Evolutionary conservation across 768 basidiomycete species (phyloP).

Genomic region (Termitomyces sp.): DNA sequence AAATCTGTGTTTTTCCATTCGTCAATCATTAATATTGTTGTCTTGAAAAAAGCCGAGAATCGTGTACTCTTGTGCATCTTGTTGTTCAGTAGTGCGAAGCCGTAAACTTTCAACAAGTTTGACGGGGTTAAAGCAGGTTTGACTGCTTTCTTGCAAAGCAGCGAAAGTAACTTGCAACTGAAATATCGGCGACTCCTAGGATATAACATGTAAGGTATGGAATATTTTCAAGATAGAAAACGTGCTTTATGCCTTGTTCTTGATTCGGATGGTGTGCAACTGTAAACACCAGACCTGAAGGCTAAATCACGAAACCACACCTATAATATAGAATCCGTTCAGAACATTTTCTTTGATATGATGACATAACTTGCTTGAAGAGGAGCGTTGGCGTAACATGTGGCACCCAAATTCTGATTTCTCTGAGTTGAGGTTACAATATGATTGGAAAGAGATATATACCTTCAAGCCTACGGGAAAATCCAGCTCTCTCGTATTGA

Average conservation of each 20-base stretch:
- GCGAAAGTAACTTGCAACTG: constrained; percentile 80
- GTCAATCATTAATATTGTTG: neutral
- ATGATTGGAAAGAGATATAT: constrained; percentile 14
- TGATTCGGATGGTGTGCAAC: constrained; percentile 53
- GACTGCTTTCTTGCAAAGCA: constrained; percentile 70
- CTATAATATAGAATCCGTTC: constrained; percentile 30
- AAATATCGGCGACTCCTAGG: constrained; percentile 72
- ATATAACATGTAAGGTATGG: constrained; percentile 1
- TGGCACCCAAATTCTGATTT: constrained; percentile 88
- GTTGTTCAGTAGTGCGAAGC: constrained; percentile 80
- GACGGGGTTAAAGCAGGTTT: constrained; percentile 74
- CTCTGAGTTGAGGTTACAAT: neutral
- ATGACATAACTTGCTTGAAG: constrained; percentile 56
- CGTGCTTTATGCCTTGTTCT: constrained; percentile 37
- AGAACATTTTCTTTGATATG: neutral
- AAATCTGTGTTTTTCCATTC: constrained; percentile 47
- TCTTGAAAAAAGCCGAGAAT: neutral
- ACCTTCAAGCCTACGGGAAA: constrained; percentile 79
- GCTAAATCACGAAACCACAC: constrained; percentile 88
- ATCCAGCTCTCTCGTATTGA: constrained; percentile 42
- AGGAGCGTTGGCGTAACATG: constrained; percentile 95
- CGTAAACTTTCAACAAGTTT: constrained; percentile 83
- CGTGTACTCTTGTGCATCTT: constrained; percentile 92
- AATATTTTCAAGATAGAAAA: neutral
- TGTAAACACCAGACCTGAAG: constrained; percentile 82